These are phyloP conservation scores for Spizellomyces punctatus DNA, from an alignment of 192 early-diverging fungal species.

Conservation along the genomic window DNA sequence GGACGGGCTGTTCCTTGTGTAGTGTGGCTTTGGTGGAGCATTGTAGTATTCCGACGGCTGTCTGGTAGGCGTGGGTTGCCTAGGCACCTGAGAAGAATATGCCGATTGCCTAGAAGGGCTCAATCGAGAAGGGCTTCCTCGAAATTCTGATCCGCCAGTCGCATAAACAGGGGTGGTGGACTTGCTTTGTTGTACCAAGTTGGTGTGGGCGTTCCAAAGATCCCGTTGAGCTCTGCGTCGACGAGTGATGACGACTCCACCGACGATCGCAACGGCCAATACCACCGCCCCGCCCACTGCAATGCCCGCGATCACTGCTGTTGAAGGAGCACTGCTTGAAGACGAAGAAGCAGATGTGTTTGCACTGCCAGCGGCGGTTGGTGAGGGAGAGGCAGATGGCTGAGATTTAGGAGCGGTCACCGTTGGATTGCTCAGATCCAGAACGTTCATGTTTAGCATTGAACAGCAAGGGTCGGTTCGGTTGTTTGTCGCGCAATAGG, in stretches of 20 bases:
- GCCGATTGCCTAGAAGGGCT: no score
- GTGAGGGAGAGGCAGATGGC: background rate
- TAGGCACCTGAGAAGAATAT: no score
- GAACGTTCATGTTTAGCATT: background rate
- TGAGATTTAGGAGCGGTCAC: background rate
- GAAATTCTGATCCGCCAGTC: no score
- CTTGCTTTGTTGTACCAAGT: constrained; percentile 8
- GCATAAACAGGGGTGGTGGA: background rate
- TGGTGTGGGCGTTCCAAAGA: constrained; percentile 17
- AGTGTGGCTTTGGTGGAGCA: no score
- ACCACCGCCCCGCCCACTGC: constrained; percentile 1
- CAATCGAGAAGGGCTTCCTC: no score
- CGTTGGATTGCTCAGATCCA: background rate
- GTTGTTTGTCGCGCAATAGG: background rate
- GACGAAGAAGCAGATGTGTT: background rate
- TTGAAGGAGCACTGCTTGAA: background rate
- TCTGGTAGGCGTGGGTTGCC: no score
- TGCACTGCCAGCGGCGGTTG: background rate
- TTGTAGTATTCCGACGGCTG: no score
- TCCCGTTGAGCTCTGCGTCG: constrained; percentile 4
- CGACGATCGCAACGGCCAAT: background rate
- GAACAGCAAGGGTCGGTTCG: background rate
- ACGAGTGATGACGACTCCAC: background rate
- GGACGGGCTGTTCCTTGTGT: no score
- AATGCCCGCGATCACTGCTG: background rate